A percentile compares a stretch with the other conserved stretches of the same genome.
phyloP scores from a whole-genome alignment of 2,329 filamentous ascomycete species.

The Macroventuria anomochaeta region DNA sequence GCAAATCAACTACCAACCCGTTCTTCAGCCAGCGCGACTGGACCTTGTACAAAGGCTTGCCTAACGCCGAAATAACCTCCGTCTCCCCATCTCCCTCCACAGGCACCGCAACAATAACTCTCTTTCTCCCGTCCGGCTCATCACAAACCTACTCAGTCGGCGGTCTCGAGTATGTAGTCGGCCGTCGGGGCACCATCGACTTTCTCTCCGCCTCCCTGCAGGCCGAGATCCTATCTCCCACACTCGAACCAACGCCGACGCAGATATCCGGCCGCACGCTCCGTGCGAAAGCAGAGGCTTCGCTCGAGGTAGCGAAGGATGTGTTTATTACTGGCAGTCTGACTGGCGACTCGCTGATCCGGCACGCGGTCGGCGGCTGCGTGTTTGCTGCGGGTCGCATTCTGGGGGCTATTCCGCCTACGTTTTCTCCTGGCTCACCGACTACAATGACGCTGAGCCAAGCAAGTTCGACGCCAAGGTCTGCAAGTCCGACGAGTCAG shows the following conservation, averaged over 20 bases:
- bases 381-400: constrained; percentile 63
- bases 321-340: constrained; percentile 66
- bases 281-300: constrained; percentile 58
- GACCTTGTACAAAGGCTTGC: constrained; percentile 62
- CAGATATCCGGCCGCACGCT: constrained; percentile 61
- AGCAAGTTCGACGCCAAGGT: constrained; percentile 29
- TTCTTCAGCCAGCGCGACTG: constrained; percentile 59
- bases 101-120: constrained; percentile 46
- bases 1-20: constrained; percentile 49
- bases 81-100: constrained; percentile 28
- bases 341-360: constrained; percentile 66
- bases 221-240: constrained; percentile 53
- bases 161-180: constrained; percentile 62
- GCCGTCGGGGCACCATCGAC: constrained; percentile 60
- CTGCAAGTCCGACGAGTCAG: constrained; percentile 31
- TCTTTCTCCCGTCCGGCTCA: constrained; percentile 53
- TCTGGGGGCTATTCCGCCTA: constrained; percentile 32
- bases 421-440: constrained; percentile 22
- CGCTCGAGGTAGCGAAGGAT: constrained; percentile 59
- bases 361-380: constrained; percentile 66
- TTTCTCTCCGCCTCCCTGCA: constrained; percentile 59
- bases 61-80: constrained; percentile 60
- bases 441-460: constrained; percentile 8
- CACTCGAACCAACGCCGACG: constrained; percentile 5
- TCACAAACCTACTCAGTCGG: constrained; percentile 55